phyloP scores from a whole-genome alignment of 768 basidiomycete genomes.

The Pleurotus citrinopileatus region DNA sequence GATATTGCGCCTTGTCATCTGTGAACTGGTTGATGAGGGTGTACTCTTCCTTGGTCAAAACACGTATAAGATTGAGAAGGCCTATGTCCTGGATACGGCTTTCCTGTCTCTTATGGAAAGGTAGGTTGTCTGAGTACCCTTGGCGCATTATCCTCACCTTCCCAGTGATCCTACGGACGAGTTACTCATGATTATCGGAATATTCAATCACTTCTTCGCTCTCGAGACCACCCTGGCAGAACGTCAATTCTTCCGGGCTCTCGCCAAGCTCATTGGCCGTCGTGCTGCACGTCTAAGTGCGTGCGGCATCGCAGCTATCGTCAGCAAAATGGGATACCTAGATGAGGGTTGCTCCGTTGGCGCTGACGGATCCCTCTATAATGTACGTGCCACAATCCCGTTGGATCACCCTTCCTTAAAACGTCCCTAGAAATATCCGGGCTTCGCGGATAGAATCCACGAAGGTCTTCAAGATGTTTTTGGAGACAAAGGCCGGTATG shows the following conservation, averaged over 20 bases:
- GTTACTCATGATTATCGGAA: slow-evolving; percentile 93
- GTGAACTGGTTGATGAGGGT: slow-evolving; percentile 95
- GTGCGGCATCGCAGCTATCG: slow-evolving; percentile 96
- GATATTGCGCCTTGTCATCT: slow-evolving; percentile 91
- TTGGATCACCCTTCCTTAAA: not conserved
- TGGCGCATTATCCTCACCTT: slow-evolving; percentile 9
- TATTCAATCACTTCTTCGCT: slow-evolving; percentile 96
- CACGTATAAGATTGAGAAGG: slow-evolving; percentile 95
- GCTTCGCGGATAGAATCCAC: slow-evolving; percentile 90
- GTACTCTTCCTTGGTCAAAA: slow-evolving; percentile 97
- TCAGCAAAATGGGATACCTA: slow-evolving; percentile 90
- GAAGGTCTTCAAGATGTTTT: slow-evolving; percentile 93
- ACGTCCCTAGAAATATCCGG: slow-evolving; percentile 86
- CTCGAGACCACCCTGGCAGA: slow-evolving; percentile 95
- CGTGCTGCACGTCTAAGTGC: slow-evolving; percentile 89
- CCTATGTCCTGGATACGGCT: slow-evolving; percentile 93
- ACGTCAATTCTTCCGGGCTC: slow-evolving; percentile 94
- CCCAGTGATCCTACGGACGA: slow-evolving; percentile 93
- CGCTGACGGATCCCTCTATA: slow-evolving; percentile 94
- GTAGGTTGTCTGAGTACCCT: slow-evolving; percentile 33
- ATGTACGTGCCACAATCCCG: slow-evolving; percentile 47
- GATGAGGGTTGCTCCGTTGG: slow-evolving; percentile 89
- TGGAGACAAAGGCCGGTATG: slow-evolving; percentile 90
- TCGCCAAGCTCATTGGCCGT: slow-evolving; percentile 85
- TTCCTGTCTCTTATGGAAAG: slow-evolving; percentile 97